Base-by-base conservation (phyloP, 768 basidiomycete genomes). In the Tephrocybe sp. region DNA sequence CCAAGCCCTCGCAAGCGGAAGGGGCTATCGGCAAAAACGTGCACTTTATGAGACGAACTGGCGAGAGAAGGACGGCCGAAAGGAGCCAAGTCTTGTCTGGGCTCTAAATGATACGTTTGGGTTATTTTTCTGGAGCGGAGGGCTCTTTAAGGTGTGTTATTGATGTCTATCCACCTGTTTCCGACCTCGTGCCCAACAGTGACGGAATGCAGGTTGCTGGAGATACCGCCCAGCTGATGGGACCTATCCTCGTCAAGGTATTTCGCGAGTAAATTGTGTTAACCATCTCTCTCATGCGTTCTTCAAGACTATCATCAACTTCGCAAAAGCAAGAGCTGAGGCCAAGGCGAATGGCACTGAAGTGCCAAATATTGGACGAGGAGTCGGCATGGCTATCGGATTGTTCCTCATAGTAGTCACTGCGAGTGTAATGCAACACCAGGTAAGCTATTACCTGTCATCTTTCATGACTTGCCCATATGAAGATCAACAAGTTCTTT, bases 21-120 rank as follows among this genome's bases (percentile, higher is more conserved):
- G 49, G 9, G 37, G 60, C 12, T 71, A 62, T 49, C 32, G 51
- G 11, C 61, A 67, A 8, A 60, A 64, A 12, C 55, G 65, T 5
- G 43, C 55, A 4, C 57, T 57, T 9, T 63, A 72, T 2, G 74
- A 79, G 57, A 60, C 65, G 11, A 56, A 58, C 7, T 83, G 82
- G 82, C 68, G 72, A 39, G 66, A 71, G 22, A 62, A 64, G 1
- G 73, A 69, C 25, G 82, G 77, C 5, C 64, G 62, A 36, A 76
- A 72, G 52, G 53, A 74, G 12, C 66, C 84, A 0, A 84, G 82
- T 56, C 64, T 86, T 12, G 73, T 75, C 4, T 79, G 79, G 73
- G 79, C 83, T 11, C 58, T 87, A 44, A 84, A 84, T 57, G 83
- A 84, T 55, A 74, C 78, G 4, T 69, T 87, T 49, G 80, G 78